phyloP scores from a whole-genome alignment of 202 grass and related monocot genomes.

The Brachypodium distachyon region DNA sequence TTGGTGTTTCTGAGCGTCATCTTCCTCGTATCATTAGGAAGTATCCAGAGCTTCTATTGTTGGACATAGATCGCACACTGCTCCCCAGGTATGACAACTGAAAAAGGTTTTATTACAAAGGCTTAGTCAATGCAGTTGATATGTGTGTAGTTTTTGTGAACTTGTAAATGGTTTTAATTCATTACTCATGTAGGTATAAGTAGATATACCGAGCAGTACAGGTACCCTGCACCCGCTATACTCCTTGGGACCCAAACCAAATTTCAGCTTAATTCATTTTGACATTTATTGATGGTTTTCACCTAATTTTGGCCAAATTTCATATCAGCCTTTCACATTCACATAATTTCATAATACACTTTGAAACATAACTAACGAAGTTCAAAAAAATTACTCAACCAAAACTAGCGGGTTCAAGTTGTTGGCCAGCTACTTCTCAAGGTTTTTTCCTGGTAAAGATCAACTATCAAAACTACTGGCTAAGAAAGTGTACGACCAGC shows the following conservation, averaged over 20 bases:
- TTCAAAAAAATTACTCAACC: background rate
- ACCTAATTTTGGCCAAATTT: background rate
- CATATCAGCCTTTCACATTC: background rate
- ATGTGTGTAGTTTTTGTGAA: background rate
- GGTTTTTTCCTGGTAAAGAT: background rate
- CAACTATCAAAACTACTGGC: background rate
- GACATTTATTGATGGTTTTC: background rate
- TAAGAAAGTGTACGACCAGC: background rate
- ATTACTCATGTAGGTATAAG: background rate
- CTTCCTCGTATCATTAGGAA: constrained; percentile 80
- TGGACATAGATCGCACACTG: constrained; percentile 60
- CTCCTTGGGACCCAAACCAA: background rate
- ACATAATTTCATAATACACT: background rate
- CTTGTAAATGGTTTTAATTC: background rate
- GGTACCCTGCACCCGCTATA: background rate
- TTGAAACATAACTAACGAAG: background rate
- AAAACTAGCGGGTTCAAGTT: background rate
- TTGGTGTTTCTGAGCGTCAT: constrained; percentile 55
- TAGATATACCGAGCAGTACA: background rate
- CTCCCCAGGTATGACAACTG: constrained; percentile 57
- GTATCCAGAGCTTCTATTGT: constrained; percentile 76
- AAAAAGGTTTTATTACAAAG: background rate
- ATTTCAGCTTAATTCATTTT: background rate
- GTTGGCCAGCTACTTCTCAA: background rate
- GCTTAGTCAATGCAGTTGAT: background rate